Evolutionary conservation across 345 rosid species (phyloP).

Genomic region (Gossypioides kirkii): DNA sequence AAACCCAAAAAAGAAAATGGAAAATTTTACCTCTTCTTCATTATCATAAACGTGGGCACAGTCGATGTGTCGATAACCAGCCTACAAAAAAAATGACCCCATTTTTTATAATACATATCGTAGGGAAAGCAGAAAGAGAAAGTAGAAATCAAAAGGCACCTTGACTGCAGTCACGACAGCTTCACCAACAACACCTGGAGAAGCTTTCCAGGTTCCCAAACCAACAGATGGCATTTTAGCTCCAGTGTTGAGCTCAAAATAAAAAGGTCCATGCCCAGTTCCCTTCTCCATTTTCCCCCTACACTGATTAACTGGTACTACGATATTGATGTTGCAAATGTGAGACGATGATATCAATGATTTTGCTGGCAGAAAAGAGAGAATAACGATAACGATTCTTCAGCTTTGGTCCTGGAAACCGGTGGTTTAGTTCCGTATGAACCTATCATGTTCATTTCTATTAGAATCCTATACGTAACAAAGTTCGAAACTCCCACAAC

Average conservation of each 20-base stretch:
- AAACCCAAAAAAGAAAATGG: neutral
- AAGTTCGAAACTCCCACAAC: neutral
- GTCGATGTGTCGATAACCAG: conserved; percentile 48
- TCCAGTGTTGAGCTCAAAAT: conserved; percentile 47
- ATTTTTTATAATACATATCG: neutral
- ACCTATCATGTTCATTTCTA: too few relatives aligned
- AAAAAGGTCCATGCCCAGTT: conserved; percentile 17
- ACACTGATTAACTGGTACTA: too few relatives aligned
- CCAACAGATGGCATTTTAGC: conserved; percentile 47
- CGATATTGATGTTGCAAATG: neutral
- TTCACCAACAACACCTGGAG: conserved; percentile 39
- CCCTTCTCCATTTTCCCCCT: conserved; percentile 25
- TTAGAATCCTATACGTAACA: too few relatives aligned
- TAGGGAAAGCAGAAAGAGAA: neutral
- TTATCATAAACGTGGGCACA: conserved; percentile 45
- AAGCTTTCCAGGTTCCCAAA: conserved; percentile 56
- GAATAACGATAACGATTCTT: conserved; percentile 1
- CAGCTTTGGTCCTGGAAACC: neutral
- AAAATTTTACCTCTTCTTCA: conserved; percentile 39
- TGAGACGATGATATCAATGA: neutral
- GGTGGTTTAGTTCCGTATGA: neutral
- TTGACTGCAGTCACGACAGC: conserved; percentile 40
- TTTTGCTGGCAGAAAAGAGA: neutral
- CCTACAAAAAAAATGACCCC: conserved; percentile 23
- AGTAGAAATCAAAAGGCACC: conserved; percentile 17